Percentiles rank a stretch among this genome's conserved stretches.
Conservation (phyloP, 345 rosid species). For the Viola odorata region DNA sequence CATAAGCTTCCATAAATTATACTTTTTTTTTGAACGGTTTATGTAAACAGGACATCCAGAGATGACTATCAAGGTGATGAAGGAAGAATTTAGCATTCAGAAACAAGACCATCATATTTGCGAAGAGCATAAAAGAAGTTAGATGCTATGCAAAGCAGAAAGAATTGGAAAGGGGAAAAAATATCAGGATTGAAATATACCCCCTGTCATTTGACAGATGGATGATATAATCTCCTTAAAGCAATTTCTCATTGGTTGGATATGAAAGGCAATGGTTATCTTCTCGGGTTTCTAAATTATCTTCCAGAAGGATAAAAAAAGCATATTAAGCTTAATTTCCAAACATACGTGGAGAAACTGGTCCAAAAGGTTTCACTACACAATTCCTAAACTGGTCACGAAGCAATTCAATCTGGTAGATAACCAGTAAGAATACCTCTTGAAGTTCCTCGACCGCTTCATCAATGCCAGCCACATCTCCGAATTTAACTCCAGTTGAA, state of each 20-base stretch:
- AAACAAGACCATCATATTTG: background rate
- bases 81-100: background rate
- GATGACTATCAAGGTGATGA: background rate
- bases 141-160: too few species aligned
- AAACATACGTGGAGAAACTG: background rate
- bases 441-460: slow-evolving; percentile 98
- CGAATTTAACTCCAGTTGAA: slow-evolving; percentile 87
- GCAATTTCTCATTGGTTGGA: background rate
- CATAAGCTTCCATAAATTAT: slow-evolving; percentile 7
- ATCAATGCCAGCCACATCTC: slow-evolving; percentile 93
- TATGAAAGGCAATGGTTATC: background rate
- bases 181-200: too few species aligned
- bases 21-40: background rate
- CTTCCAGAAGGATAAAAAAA: background rate
- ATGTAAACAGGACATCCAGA: background rate
- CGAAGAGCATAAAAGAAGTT: too few species aligned
- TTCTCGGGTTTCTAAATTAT: background rate
- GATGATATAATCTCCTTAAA: too few species aligned
- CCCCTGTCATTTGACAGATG: too few species aligned
- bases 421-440: slow-evolving; percentile 48
- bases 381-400: background rate
- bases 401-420: slow-evolving; percentile 6
- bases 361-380: slow-evolving; percentile 3
- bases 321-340: background rate
- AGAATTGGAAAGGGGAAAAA: too few species aligned